Conservation (phyloP, 352 stramenopile genomes). For the Peronospora farinosa region DNA sequence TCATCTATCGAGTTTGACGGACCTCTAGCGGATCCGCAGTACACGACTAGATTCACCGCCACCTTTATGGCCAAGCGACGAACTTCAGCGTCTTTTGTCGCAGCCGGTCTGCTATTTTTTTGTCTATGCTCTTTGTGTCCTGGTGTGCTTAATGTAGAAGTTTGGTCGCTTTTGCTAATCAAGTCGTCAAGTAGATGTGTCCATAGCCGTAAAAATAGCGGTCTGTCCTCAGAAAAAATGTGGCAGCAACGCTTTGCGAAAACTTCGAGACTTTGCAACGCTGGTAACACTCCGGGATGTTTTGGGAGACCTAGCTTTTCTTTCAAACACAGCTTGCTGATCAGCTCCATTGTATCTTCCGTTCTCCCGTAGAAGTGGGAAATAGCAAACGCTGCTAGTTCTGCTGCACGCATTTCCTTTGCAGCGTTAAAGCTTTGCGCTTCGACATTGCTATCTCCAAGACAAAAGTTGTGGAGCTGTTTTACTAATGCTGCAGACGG, state of each 20-base stretch:
- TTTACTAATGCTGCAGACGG: slow-evolving; percentile 33
- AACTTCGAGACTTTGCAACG: slow-evolving; percentile 54
- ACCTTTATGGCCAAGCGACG: slow-evolving; percentile 59
- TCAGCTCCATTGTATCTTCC: slow-evolving; percentile 32
- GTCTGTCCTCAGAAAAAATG: slow-evolving; percentile 18
- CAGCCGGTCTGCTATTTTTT: slow-evolving; percentile 11
- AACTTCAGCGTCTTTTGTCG: slow-evolving; percentile 36
- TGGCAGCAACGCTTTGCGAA: slow-evolving; percentile 52
- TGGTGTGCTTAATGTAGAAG: slow-evolving; percentile 1
- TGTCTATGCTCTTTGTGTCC: slow-evolving; percentile 20
- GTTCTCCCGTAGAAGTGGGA: slow-evolving; percentile 40
- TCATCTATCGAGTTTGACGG: slow-evolving; percentile 15
- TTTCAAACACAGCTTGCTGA: slow-evolving; percentile 50
- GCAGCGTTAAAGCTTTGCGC: slow-evolving; percentile 21
- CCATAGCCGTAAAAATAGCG: slow-evolving; percentile 40
- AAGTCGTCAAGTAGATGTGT: slow-evolving; percentile 41
- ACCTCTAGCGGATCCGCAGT: slow-evolving; percentile 23
- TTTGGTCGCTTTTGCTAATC: slow-evolving; percentile 12
- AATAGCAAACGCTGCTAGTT: slow-evolving; percentile 46
- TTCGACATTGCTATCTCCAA: slow-evolving; percentile 26
- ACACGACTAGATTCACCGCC: slow-evolving; percentile 49
- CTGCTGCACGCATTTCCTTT: slow-evolving; percentile 38
- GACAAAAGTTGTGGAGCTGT: slow-evolving; percentile 48
- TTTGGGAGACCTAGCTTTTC: slow-evolving; percentile 31
- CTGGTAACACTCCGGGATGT: slow-evolving; percentile 22